A percentile compares a stretch with the other conserved stretches of the same genome.
phyloP scores from a whole-genome alignment of 2,329 filamentous ascomycete species.

The Eutypa lata region DNA sequence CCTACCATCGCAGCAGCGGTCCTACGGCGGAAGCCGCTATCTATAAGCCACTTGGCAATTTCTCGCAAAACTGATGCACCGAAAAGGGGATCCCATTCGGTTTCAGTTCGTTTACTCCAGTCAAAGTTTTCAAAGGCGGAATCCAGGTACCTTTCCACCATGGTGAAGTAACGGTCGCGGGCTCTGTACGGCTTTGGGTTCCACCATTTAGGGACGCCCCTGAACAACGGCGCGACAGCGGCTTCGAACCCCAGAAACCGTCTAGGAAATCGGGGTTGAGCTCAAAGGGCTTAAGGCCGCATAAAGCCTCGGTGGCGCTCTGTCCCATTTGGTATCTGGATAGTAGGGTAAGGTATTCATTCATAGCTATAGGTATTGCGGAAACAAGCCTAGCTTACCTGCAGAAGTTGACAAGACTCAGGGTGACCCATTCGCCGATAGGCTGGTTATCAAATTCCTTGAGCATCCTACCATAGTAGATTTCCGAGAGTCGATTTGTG shows the following conservation, averaged over 20 bases:
- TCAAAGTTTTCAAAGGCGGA: conserved; percentile 15
- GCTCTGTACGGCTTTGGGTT: conserved; percentile 11
- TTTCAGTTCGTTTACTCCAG: conserved; percentile 12
- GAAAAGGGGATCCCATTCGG: conserved; percentile 26
- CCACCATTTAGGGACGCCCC: conserved; percentile 21
- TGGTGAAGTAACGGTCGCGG: conserved; percentile 12
- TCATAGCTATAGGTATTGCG: conserved; percentile 14
- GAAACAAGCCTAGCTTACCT: conserved; percentile 3
- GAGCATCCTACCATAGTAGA: no score
- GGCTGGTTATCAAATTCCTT: no score
- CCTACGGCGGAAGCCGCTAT: conserved; percentile 9
- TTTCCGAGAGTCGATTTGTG: no score
- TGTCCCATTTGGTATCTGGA: no score
- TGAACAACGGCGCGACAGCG: conserved; percentile 12
- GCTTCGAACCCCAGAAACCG: conserved; percentile 23
- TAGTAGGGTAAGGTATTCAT: no score
- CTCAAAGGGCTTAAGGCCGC: conserved; percentile 20
- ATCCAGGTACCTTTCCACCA: conserved; percentile 8
- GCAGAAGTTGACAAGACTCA: no score
- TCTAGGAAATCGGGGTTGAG: conserved; percentile 22
- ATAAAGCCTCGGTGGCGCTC: conserved; percentile 18
- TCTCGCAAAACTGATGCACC: conserved; percentile 21
- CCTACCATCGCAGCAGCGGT: no score
- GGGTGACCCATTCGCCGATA: no score
- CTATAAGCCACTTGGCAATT: conserved; percentile 15